phyloP scores from a whole-genome alignment of 345 rosid genomes.

The Syzygium grande region DNA sequence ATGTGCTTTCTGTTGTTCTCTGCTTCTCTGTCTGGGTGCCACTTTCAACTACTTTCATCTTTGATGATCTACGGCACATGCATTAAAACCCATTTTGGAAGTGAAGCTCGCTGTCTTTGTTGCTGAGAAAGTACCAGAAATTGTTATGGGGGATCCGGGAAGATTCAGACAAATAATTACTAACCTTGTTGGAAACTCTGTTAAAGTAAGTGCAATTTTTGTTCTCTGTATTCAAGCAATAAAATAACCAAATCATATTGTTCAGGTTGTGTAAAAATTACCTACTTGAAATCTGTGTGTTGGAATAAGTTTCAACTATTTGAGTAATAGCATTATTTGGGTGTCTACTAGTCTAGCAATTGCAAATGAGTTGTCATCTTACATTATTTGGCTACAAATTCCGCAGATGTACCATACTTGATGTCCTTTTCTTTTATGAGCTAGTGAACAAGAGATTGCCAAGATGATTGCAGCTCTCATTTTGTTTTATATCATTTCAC shows the following conservation, averaged over 20 bases:
- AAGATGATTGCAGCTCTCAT: neutral
- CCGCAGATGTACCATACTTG: neutral
- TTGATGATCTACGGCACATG: neutral
- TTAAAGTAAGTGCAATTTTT: slow-evolving; percentile 50
- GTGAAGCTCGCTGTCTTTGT: slow-evolving; percentile 86
- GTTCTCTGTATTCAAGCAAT: neutral
- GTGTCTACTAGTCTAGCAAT: neutral
- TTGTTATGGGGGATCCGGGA: slow-evolving; percentile 87
- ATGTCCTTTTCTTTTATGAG: neutral
- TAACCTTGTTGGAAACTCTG: slow-evolving; percentile 95
- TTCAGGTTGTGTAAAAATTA: neutral
- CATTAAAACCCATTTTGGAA: slow-evolving; percentile 11
- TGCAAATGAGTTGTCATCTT: neutral
- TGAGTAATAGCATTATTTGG: neutral
- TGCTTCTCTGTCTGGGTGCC: neutral
- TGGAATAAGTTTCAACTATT: neutral
- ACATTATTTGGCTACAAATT: neutral
- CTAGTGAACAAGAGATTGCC: neutral
- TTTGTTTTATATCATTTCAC: neutral
- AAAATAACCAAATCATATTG: neutral
- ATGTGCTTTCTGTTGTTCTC: neutral
- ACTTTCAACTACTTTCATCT: neutral
- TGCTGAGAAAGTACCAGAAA: slow-evolving; percentile 84
- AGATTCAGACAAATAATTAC: slow-evolving; percentile 94
- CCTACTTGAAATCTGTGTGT: neutral